Conservation (phyloP, 2,329 filamentous ascomycete genomes). For the Xylaria sp. region DNA sequence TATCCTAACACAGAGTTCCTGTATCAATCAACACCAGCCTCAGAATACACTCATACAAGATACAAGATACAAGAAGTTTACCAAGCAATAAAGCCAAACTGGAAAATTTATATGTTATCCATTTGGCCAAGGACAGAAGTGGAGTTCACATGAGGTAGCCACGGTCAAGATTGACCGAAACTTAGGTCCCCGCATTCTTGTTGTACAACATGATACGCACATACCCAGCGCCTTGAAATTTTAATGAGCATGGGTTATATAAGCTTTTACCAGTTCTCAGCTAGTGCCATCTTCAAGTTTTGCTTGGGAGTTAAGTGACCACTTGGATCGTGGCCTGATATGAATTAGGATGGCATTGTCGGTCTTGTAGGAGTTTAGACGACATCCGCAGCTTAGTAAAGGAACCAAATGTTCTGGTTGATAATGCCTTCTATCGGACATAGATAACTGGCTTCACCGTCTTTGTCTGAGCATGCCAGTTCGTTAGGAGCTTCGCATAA, state of each 20-base stretch:
- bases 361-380: conserved; percentile 1
- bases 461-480: not conserved
- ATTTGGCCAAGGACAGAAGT: not conserved
- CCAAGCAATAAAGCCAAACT: not conserved
- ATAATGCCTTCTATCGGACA: not conserved
- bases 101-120: not conserved
- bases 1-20: no score
- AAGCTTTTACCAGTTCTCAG: conserved; percentile 1
- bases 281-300: conserved; percentile 6
- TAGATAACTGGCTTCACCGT: not conserved
- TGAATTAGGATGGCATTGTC: conserved; percentile 3
- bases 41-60: not conserved
- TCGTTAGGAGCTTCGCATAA: not conserved
- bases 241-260: not conserved
- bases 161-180: not conserved
- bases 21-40: no score
- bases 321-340: not conserved
- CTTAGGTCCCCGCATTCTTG: not conserved
- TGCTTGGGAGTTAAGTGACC: not conserved
- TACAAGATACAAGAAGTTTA: not conserved
- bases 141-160: not conserved
- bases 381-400: conserved; percentile 10
- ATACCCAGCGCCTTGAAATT: not conserved
- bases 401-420: not conserved
- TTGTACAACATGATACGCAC: not conserved